Base-by-base conservation (phyloP, 768 basidiomycete genomes). In the Mycena floridula region DNA sequence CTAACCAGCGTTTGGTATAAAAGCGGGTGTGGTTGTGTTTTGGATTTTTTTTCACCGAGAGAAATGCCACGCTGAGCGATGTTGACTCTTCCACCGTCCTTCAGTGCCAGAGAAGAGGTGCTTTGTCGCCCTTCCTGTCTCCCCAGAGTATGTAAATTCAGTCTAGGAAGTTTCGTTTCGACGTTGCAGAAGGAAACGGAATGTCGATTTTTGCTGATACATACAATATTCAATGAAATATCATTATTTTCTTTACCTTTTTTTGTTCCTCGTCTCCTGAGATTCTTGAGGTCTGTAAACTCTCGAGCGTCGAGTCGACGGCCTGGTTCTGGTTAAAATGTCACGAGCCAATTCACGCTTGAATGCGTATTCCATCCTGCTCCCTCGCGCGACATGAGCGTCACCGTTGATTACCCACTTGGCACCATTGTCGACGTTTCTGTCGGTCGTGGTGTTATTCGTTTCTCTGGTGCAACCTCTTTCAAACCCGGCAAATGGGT, bases 401-500 rank as follows among this genome's bases (percentile, higher is more conserved):
- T 18, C 32, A 15, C 32, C 26, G n/a, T 43, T 36, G 77, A 79
- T 23, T 68, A 71, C 25, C 61, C 76, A 4, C 59, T 90, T 39
- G 86, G 87, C 25, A 76, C 90, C 3, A 75, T 87, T 44, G 94
- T 96, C 13, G 77, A 84, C 44, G 80, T 93, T 37, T 65, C 84
- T 0, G 81, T 83, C 28, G 93, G 94, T 15, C 74, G 80, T 27
- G 96, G 96, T 2, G 70, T 84, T 37, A 85, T 97, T 37, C 76
- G 93, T 20, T 99, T 92, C 72, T 77, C 74, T 41, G 96, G 95
- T 0, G 50, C 79, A 25, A 94, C 95, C 0, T 72, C 76, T 2
- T 97, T 97, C 61, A 77, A 89, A 18, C 63, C 80, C 2, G 96
- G 96, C 0, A 91, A 87, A 73, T 99, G 95, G 95, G 75, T 96